phyloP scores from a whole-genome alignment of 805 yeast genomes.

The Suhomyces kilbournensis region DNA sequence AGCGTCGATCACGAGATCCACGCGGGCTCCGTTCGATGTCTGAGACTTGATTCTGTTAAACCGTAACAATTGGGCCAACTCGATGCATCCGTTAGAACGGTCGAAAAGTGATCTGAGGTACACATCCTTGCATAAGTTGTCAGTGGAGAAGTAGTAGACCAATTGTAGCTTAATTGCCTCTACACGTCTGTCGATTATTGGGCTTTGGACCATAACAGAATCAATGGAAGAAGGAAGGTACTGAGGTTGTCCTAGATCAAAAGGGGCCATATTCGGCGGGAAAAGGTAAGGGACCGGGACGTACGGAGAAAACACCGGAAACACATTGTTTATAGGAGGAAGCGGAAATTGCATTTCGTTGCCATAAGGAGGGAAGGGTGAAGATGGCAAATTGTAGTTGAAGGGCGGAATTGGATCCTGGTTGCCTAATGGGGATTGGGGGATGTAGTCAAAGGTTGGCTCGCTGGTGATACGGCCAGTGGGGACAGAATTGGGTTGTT shows the following conservation, averaged over 20 bases:
- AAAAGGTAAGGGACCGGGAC: background rate
- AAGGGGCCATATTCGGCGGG: background rate
- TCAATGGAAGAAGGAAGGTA: background rate
- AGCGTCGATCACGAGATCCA: conserved; percentile 8
- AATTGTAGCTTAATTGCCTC: conserved; percentile 11
- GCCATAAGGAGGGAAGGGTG: background rate
- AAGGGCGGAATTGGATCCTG: background rate
- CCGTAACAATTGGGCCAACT: conserved; percentile 13
- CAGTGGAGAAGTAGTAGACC: conserved; percentile 20
- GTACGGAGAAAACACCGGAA: background rate
- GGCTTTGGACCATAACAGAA: background rate
- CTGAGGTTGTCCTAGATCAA: background rate
- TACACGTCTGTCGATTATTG: background rate
- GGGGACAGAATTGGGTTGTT: background rate
- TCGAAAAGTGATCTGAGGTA: conserved; percentile 17
- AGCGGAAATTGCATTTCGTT: background rate
- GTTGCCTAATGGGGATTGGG: background rate
- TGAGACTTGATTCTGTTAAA: conserved; percentile 15
- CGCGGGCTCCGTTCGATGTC: conserved; percentile 13
- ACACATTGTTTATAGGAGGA: background rate
- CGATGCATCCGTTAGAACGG: conserved; percentile 14
- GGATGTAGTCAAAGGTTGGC: background rate
- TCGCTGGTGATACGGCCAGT: background rate
- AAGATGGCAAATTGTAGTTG: background rate
- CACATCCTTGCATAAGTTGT: conserved; percentile 20